Evolutionary conservation across 805 yeast genomes (phyloP).

Genomic region (Sugiyamaella floridensis): DNA sequence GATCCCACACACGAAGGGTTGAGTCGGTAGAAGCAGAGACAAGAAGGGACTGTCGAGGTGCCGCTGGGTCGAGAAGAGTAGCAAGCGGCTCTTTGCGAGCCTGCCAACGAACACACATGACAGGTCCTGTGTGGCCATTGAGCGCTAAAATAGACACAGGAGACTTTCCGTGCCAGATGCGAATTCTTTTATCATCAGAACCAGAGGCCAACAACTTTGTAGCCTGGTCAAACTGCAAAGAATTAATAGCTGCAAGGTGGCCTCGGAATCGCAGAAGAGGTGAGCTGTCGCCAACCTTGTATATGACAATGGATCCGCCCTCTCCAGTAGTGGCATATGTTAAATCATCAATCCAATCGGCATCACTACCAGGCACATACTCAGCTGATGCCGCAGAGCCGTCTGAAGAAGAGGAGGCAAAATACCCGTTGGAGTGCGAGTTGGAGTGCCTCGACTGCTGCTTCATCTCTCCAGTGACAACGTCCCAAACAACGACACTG

Average conservation of each 20-base stretch:
- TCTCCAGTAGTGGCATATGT: conserved; percentile 68
- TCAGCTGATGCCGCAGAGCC: background rate
- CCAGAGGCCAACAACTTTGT: conserved; percentile 60
- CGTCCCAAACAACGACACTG: conserved; percentile 60
- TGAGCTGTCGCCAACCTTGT: conserved; percentile 40
- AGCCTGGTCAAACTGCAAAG: conserved; percentile 45
- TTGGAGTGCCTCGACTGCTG: background rate
- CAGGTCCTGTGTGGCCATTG: conserved; percentile 23
- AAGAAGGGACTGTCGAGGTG: conserved; percentile 22
- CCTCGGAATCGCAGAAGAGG: conserved; percentile 55
- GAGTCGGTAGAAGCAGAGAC: conserved; percentile 67
- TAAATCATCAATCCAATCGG: conserved; percentile 65
- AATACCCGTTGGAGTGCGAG: background rate
- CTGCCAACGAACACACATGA: conserved; percentile 19
- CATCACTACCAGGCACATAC: conserved; percentile 17
- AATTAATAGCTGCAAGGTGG: conserved; percentile 54
- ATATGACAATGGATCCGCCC: conserved; percentile 48
- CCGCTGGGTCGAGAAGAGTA: conserved; percentile 12
- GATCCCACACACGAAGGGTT: conserved; percentile 60
- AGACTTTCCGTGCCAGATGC: conserved; percentile 69
- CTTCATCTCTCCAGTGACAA: conserved; percentile 41
- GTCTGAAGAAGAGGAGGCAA: background rate
- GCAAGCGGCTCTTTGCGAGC: background rate
- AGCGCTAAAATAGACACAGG: conserved; percentile 22
- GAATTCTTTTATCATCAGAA: conserved; percentile 67